These are phyloP conservation scores for Arthonia radiata DNA, from an alignment of 495 filamentous ascomycete genomes.

Conservation along the genomic window DNA sequence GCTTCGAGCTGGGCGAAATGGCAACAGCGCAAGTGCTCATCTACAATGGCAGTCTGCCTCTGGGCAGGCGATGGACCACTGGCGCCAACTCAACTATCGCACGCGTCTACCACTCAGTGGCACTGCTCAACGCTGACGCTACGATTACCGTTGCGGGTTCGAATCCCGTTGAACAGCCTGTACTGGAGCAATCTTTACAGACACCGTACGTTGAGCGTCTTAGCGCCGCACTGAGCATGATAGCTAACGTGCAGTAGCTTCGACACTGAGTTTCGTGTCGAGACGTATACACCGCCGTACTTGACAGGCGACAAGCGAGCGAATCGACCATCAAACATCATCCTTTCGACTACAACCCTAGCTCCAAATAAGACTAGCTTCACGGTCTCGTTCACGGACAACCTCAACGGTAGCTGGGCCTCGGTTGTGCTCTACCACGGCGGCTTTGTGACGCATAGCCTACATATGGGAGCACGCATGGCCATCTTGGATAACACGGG, in stretches of 20 bases:
- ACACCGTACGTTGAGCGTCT: constrained; percentile 30
- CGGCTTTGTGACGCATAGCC: constrained; percentile 33
- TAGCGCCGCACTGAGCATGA: constrained; percentile 25
- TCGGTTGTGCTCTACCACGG: constrained; percentile 32
- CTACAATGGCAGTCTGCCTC: constrained; percentile 25
- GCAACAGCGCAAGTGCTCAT: constrained; percentile 32
- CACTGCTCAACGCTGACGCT: constrained; percentile 31
- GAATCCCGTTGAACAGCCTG: constrained; percentile 32
- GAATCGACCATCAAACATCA: constrained; percentile 22
- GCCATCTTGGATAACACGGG: constrained; percentile 25
- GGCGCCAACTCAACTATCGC: constrained; percentile 24
- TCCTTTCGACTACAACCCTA: constrained; percentile 16
- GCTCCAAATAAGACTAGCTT: constrained; percentile 20
- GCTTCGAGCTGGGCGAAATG: constrained; percentile 26
- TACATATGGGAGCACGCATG: constrained; percentile 41
- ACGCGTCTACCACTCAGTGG: constrained; percentile 32
- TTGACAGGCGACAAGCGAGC: constrained; percentile 23
- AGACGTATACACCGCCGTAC: constrained; percentile 30
- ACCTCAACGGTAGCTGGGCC: constrained; percentile 13
- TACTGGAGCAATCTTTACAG: constrained; percentile 15
- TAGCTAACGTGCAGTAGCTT: neutral
- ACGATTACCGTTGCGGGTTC: constrained; percentile 31
- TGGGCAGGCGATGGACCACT: constrained; percentile 26
- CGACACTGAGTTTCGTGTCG: neutral
- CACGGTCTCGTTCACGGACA: constrained; percentile 21